These are phyloP conservation scores for Starmerella roubikii DNA, from an alignment of 805 yeast genomes.

Conservation along the genomic window DNA sequence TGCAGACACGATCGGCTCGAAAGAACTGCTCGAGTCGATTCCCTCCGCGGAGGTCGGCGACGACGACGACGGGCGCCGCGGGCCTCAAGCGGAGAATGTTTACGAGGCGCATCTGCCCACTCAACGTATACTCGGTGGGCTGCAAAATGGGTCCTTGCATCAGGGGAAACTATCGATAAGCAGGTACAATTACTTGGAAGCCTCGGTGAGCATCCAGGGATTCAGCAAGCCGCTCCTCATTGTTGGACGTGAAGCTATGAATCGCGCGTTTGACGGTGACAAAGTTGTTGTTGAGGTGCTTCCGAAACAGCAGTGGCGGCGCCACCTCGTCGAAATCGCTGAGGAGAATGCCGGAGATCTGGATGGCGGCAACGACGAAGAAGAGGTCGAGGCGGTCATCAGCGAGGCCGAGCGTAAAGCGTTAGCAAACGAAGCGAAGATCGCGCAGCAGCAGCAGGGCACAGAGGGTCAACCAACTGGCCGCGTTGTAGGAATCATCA, in stretches of 20 bases:
- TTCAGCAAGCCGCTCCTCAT: conserved; percentile 72
- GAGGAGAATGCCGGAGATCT: conserved; percentile 58
- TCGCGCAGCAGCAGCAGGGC: conserved; percentile 26
- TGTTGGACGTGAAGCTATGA: conserved; percentile 69
- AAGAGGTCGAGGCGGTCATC: conserved; percentile 34
- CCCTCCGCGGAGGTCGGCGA: conserved; percentile 51
- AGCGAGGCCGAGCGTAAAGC: conserved; percentile 59
- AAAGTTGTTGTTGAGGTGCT: conserved; percentile 78
- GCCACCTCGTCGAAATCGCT: conserved; percentile 63
- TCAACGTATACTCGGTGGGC: conserved; percentile 79
- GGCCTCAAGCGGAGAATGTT: conserved; percentile 35
- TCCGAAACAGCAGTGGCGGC: conserved; percentile 78
- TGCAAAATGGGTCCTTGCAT: conserved; percentile 71
- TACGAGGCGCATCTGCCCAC: conserved; percentile 70
- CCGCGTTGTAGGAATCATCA: conserved; percentile 69
- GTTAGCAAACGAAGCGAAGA: conserved; percentile 63
- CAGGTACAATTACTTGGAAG: conserved; percentile 80
- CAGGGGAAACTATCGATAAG: conserved; percentile 76
- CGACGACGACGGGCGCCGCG: conserved; percentile 18
- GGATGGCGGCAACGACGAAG: conserved; percentile 34
- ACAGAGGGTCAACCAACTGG: conserved; percentile 67
- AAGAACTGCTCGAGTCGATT: conserved; percentile 49
- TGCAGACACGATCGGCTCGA: conserved; percentile 46
- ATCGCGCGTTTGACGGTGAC: conserved; percentile 87
- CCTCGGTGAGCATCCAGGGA: conserved; percentile 55